phyloP scores from a whole-genome alignment of 352 stramenopile species.

The Globisporangium paroecandrum region DNA sequence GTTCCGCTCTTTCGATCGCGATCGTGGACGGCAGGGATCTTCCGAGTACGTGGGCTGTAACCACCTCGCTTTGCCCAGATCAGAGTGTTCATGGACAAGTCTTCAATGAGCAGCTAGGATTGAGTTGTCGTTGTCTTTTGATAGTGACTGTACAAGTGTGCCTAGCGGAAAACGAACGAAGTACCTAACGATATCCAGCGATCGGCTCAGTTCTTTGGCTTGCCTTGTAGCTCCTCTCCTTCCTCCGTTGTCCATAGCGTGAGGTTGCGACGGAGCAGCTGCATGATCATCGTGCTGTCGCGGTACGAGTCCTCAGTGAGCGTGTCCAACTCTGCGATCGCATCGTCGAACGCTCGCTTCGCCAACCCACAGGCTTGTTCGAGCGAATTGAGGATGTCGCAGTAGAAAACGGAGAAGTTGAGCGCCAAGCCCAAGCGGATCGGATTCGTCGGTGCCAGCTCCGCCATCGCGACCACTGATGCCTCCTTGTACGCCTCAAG shows the following conservation, averaged over 20 bases:
- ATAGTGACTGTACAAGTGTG: not conserved
- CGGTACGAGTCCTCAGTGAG: slow-evolving; percentile 99
- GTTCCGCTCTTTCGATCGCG: not conserved
- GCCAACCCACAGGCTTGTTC: slow-evolving; percentile 91
- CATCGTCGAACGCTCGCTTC: slow-evolving; percentile 98
- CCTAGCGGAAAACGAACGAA: not conserved
- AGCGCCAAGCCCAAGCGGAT: slow-evolving; percentile 98
- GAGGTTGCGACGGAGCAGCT: slow-evolving; percentile 99
- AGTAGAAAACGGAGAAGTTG: slow-evolving; percentile 99
- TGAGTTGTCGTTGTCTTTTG: too few relatives aligned
- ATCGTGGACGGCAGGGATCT: not conserved
- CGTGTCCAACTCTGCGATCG: slow-evolving; percentile 99
- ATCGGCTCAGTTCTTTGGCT: slow-evolving; percentile 19
- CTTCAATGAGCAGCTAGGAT: not conserved
- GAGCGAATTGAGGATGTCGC: slow-evolving; percentile 98
- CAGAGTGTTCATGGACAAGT: not conserved
- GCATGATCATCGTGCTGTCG: slow-evolving; percentile 99
- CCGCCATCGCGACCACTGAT: slow-evolving; percentile 28
- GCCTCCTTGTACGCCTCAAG: slow-evolving; percentile 92
- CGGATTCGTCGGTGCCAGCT: slow-evolving; percentile 82
- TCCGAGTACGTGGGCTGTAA: not conserved
- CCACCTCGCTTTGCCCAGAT: not conserved
- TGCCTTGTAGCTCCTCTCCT: slow-evolving; percentile 69
- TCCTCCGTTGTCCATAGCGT: slow-evolving; percentile 91
- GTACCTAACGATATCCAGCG: not conserved